These are phyloP conservation scores for Strobilomyces echinocephalus DNA, from an alignment of 768 basidiomycete species.

Conservation along the genomic window DNA sequence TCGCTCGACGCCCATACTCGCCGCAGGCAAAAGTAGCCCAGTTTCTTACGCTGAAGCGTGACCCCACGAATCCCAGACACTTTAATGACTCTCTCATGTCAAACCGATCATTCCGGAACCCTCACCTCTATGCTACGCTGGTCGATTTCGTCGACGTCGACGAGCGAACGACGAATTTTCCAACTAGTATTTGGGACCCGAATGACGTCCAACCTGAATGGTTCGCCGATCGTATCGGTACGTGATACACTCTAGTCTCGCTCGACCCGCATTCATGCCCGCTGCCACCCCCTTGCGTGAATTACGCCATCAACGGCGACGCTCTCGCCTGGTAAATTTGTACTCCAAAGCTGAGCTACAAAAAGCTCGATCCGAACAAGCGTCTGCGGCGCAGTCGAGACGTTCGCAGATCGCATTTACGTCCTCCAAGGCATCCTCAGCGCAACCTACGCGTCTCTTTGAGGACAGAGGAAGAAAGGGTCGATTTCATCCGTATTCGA, in stretches of 20 bases:
- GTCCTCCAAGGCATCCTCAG: slow-evolving; percentile 21
- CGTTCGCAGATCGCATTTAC: slow-evolving; percentile 63
- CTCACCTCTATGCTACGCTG: slow-evolving; percentile 91
- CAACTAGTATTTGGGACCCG: slow-evolving; percentile 69
- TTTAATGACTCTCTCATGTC: slow-evolving; percentile 96
- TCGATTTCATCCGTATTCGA: slow-evolving; percentile 29
- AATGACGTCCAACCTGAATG: slow-evolving; percentile 59
- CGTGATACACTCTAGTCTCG: slow-evolving; percentile 25
- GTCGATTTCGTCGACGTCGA: slow-evolving; percentile 93
- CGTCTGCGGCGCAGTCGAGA: slow-evolving; percentile 49
- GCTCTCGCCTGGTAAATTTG: slow-evolving; percentile 1
- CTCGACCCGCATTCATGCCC: slow-evolving; percentile 27
- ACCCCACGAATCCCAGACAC: slow-evolving; percentile 64
- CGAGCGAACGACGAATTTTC: slow-evolving; percentile 83
- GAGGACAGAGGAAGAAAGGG: slow-evolving; percentile 21
- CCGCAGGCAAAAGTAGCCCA: slow-evolving; percentile 72
- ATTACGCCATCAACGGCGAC: background rate
- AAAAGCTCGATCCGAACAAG: slow-evolving; percentile 60
- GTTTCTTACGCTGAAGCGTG: slow-evolving; percentile 69
- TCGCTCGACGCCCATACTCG: background rate
- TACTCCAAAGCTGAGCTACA: slow-evolving; percentile 52
- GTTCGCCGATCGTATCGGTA: slow-evolving; percentile 77
- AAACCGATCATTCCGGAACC: slow-evolving; percentile 91
- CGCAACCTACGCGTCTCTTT: slow-evolving; percentile 7
- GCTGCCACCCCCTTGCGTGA: slow-evolving; percentile 9